Conservation (phyloP, 2,329 filamentous ascomycete species). For the Geoglossum cookeanum region DNA sequence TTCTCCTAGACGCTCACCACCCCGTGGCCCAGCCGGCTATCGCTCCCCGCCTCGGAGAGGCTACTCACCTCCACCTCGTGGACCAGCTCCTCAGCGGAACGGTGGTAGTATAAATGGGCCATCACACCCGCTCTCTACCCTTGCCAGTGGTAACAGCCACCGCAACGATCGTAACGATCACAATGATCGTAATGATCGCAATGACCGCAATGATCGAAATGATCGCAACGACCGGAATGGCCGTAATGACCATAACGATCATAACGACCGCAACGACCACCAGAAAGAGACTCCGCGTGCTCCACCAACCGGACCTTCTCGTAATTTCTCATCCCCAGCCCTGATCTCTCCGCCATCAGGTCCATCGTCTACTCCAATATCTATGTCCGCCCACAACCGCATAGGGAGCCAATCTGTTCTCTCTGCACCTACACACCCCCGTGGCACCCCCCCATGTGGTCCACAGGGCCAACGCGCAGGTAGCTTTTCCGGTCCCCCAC, state of each 20-base stretch:
- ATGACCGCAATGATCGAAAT: background rate
- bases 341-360: slow-evolving; percentile 18
- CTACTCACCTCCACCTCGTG: background rate
- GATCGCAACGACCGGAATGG: slow-evolving; percentile 3
- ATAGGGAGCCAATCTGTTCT: slow-evolving; percentile 22
- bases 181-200: background rate
- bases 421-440: slow-evolving; percentile 28
- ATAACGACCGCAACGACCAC: background rate
- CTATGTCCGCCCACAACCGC: slow-evolving; percentile 20
- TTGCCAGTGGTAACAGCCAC: slow-evolving; percentile 7
- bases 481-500: slow-evolving; percentile 17
- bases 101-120: slow-evolving; percentile 6
- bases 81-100: background rate
- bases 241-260: background rate
- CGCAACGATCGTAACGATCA: slow-evolving; percentile 1
- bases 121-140: slow-evolving; percentile 11
- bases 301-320: slow-evolving; percentile 16
- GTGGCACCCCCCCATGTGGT: slow-evolving; percentile 16
- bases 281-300: slow-evolving; percentile 10
- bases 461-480: slow-evolving; percentile 12
- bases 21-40: slow-evolving; percentile 1
- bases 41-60: slow-evolving; percentile 1
- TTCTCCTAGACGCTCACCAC: slow-evolving; percentile 1
- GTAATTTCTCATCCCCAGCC: background rate
- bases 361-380: slow-evolving; percentile 19